Evolutionary conservation across 2,329 filamentous ascomycete genomes (phyloP).

Genomic region (Penicillium sp.): DNA sequence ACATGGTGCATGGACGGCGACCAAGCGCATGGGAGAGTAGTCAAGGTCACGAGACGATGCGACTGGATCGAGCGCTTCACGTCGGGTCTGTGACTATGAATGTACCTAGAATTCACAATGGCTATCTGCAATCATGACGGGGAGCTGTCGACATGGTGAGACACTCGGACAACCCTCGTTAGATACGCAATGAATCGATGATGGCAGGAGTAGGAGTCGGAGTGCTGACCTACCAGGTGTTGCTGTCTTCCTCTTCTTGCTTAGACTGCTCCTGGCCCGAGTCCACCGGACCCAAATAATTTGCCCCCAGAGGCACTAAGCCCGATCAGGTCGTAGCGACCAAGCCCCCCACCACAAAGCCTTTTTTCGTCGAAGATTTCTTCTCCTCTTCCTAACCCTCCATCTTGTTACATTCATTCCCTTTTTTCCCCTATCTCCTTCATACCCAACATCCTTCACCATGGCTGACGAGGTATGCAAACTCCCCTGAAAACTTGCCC

Average conservation of each 20-base stretch:
- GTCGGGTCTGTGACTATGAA: too few species aligned
- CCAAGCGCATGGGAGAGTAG: constrained; percentile 5
- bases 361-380: constrained; percentile 22
- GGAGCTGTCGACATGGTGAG: neutral
- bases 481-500: constrained; percentile 5
- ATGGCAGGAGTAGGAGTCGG: too few species aligned
- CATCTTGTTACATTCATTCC: constrained; percentile 20
- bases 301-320: constrained; percentile 19
- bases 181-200: neutral
- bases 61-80: too few species aligned
- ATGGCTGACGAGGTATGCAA: constrained; percentile 63
- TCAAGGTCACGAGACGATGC: neutral
- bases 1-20: constrained; percentile 52
- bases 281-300: constrained; percentile 3
- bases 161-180: neutral
- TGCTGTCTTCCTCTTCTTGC: too few species aligned
- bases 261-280: neutral
- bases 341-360: constrained; percentile 31
- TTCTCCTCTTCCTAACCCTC: constrained; percentile 23
- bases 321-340: constrained; percentile 23
- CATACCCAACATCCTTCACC: constrained; percentile 39
- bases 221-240: too few species aligned
- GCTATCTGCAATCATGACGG: too few species aligned
- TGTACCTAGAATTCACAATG: too few species aligned
- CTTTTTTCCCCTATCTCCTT: constrained; percentile 17